Base-by-base conservation (phyloP, 176 grass and related monocot species). In the Sorghum bicolor region DNA sequence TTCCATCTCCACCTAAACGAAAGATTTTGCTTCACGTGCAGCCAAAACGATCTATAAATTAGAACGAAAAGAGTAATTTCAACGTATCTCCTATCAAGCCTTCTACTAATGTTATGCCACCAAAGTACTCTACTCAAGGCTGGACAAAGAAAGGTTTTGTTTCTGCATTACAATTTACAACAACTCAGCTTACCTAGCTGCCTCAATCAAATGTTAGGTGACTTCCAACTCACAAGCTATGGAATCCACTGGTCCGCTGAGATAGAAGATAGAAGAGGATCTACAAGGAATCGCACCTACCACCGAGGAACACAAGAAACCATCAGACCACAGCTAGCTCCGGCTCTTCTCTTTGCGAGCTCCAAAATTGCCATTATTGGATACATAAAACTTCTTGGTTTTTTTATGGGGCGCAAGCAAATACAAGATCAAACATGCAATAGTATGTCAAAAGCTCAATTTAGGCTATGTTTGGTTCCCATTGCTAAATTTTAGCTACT, bases 141-240 rank as follows among this genome's bases (percentile, higher is more conserved):
- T 67, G 44, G 36, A 15, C 31, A 85, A 53, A 34, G 25, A 50
- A 22, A 48, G 39, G 57, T 71, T 33, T 65, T 43, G 8, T 72
- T 76, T 84, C 15, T 17, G n/a, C 60, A 61, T 39, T 38, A 8
- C 36, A 62, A 68, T 38, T 39, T 38, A 9, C 36, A 62, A 68
- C 61, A 60, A 48, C 67, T 45, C n/a, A 14, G 22, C 47, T 28
- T 28, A 24, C 45, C 44, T 74, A 28, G 58, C 26, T 20, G 33
- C 57, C 33, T 74, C 26, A 58, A 84, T 80, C 76, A 85, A 22
- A 26, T 24, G 76, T 80, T 89, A 25, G 82, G 82, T 84, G 63
- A 48, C 80, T 13, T 80, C 32, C 82, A 69, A 68, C 60, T 89
- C 62, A 82, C 63, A 68, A 48, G 16, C 62, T 60, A 31, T 64